These are phyloP conservation scores for Leucoagaricus sp. DNA, from an alignment of 1,284 basidiomycete genomes.

Conservation along the genomic window DNA sequence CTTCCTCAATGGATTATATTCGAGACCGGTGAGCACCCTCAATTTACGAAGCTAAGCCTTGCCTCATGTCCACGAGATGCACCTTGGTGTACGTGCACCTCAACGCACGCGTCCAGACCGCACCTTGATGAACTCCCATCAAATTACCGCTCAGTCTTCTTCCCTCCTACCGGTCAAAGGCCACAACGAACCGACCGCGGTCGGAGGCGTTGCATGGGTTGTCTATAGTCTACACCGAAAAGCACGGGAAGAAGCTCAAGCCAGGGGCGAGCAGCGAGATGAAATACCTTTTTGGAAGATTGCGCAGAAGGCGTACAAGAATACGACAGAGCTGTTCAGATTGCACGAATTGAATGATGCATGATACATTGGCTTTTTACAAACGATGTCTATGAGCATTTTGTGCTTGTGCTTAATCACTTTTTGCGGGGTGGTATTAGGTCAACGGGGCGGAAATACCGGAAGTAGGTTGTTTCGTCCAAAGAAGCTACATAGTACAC, in stretches of 20 bases:
- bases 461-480: not conserved
- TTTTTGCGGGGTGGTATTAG: too few species aligned
- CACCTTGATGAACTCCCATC: slow-evolving; percentile 57
- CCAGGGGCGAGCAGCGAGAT: not conserved
- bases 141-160: slow-evolving; percentile 50
- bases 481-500: not conserved
- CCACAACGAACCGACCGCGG: slow-evolving; percentile 77
- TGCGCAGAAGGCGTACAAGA: slow-evolving; percentile 62
- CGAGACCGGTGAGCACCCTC: slow-evolving; percentile 66
- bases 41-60: not conserved
- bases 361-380: not conserved
- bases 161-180: slow-evolving; percentile 74
- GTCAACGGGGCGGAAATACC: too few species aligned
- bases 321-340: slow-evolving; percentile 66
- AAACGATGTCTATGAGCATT: not conserved
- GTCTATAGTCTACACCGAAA: slow-evolving; percentile 53
- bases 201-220: slow-evolving; percentile 80
- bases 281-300: slow-evolving; percentile 61
- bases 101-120: slow-evolving; percentile 71
- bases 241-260: not conserved
- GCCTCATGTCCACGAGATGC: slow-evolving; percentile 51
- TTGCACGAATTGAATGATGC: slow-evolving; percentile 31
- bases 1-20: slow-evolving; percentile 71
- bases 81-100: slow-evolving; percentile 83
- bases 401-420: too few species aligned